Evolutionary conservation across 176 grass and related monocot species (phyloP).

Genomic region (Dendrocalamus sinicus): DNA sequence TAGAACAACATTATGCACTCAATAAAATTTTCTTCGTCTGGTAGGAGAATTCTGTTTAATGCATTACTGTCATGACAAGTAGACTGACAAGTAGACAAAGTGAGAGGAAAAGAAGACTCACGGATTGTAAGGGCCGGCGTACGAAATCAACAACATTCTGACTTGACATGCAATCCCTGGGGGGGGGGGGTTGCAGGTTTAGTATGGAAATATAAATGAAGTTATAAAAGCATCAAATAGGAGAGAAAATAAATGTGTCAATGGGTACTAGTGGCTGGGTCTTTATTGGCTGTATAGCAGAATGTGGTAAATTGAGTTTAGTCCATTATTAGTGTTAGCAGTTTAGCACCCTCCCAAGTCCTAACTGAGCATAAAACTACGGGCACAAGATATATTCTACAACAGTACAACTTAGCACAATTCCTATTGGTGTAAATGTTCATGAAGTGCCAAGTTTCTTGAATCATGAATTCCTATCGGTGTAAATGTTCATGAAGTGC

Average conservation of each 20-base stretch:
- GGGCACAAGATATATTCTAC: background rate
- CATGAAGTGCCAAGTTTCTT: background rate
- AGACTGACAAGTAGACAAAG: background rate
- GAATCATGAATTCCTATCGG: background rate
- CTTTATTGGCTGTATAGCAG: background rate
- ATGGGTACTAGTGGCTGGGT: background rate
- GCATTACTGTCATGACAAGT: background rate
- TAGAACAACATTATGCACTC: too few species aligned
- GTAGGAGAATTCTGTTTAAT: background rate
- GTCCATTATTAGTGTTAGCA: background rate
- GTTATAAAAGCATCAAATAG: background rate
- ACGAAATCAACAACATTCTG: slow-evolving; percentile 5
- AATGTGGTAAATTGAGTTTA: slow-evolving; percentile 12
- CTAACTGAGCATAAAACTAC: background rate
- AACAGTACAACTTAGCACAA: background rate
- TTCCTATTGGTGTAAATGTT: background rate
- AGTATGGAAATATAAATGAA: slow-evolving; percentile 13
- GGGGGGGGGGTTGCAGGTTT: background rate
- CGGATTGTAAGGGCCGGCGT: background rate
- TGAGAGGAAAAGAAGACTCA: slow-evolving; percentile 8
- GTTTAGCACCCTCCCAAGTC: too few species aligned
- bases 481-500: too few species aligned
- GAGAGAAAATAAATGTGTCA: background rate
- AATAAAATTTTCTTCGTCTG: background rate
- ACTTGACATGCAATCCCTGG: slow-evolving; percentile 22